Evolutionary conservation across 1,284 basidiomycete genomes (phyloP).

Genomic region (Xanthoconium separans): DNA sequence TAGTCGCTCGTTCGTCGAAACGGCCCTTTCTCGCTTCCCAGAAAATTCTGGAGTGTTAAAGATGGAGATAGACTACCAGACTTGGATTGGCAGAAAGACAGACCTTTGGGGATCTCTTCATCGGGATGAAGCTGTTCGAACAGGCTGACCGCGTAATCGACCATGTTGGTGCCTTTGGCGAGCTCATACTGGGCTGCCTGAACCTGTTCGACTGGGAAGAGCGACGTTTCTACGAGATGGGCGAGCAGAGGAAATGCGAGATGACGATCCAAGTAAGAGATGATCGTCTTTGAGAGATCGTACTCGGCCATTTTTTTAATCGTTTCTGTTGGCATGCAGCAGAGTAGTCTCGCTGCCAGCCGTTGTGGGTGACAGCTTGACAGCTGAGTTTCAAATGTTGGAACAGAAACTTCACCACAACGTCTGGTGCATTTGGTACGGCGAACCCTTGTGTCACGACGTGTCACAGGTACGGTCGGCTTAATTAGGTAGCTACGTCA

Average conservation of each 20-base stretch:
- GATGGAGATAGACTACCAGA: background rate
- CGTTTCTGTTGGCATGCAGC: background rate
- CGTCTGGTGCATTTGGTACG: no score
- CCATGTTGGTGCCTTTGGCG: constrained; percentile 95
- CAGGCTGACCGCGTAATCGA: constrained; percentile 82
- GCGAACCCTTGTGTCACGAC: no score
- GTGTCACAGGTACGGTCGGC: no score
- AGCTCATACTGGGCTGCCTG: constrained; percentile 93
- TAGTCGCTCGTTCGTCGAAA: constrained; percentile 81
- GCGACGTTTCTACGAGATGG: constrained; percentile 74
- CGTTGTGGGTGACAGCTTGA: no score
- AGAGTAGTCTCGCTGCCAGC: no score
- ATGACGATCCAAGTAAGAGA: constrained; percentile 93
- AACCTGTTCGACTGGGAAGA: constrained; percentile 77
- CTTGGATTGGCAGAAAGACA: constrained; percentile 14
- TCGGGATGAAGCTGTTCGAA: constrained; percentile 78
- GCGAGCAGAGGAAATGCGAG: constrained; percentile 89
- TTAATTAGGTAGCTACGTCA: no score
- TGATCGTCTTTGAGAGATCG: constrained; percentile 90
- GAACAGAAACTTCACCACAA: no score
- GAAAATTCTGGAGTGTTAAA: constrained; percentile 64
- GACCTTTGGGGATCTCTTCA: constrained; percentile 65
- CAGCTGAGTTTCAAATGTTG: no score
- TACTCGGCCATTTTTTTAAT: constrained; percentile 69
- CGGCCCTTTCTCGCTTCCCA: constrained; percentile 75